phyloP scores from a whole-genome alignment of 495 filamentous ascomycete genomes.

The Extremus antarcticus region DNA sequence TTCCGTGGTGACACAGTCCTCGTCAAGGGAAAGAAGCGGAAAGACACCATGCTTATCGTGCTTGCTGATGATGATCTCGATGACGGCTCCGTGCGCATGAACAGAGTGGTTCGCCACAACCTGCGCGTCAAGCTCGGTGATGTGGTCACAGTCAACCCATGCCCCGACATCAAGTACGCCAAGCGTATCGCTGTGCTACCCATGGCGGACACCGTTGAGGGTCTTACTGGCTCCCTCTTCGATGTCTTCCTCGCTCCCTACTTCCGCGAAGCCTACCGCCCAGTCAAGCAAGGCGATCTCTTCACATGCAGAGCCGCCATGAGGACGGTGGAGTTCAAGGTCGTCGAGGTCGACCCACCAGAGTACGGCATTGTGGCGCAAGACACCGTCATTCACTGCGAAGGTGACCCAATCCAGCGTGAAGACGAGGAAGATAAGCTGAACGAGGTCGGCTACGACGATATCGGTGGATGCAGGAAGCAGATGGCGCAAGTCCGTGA shows the following conservation, averaged over 20 bases:
- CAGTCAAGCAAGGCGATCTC: constrained; percentile 88
- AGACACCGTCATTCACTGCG: constrained; percentile 97
- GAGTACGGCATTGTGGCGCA: constrained; percentile 98
- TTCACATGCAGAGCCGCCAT: constrained; percentile 97
- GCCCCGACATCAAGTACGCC: constrained; percentile 99
- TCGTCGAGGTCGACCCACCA: constrained; percentile 94
- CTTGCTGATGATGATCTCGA: constrained; percentile 95
- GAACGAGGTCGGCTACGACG: constrained; percentile 97
- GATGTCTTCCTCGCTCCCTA: constrained; percentile 99
- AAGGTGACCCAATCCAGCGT: constrained; percentile 95
- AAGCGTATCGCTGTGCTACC: constrained; percentile 98
- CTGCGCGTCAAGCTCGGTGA: constrained; percentile 97
- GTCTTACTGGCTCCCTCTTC: constrained; percentile 91
- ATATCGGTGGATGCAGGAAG: constrained; percentile 98
- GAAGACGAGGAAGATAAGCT: constrained; percentile 98
- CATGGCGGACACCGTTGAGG: constrained; percentile 96
- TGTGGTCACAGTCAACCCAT: constrained; percentile 93
- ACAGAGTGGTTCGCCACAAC: constrained; percentile 96
- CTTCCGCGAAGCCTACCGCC: constrained; percentile 97
- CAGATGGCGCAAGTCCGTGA: constrained; percentile 99
- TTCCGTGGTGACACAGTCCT: constrained; percentile 97
- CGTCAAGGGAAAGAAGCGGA: constrained; percentile 98
- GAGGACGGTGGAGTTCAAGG: constrained; percentile 98
- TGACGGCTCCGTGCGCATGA: constrained; percentile 91
- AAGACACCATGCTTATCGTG: constrained; percentile 96